phyloP scores from a whole-genome alignment of 768 basidiomycete species.

The Hypsizygus marmoreus region DNA sequence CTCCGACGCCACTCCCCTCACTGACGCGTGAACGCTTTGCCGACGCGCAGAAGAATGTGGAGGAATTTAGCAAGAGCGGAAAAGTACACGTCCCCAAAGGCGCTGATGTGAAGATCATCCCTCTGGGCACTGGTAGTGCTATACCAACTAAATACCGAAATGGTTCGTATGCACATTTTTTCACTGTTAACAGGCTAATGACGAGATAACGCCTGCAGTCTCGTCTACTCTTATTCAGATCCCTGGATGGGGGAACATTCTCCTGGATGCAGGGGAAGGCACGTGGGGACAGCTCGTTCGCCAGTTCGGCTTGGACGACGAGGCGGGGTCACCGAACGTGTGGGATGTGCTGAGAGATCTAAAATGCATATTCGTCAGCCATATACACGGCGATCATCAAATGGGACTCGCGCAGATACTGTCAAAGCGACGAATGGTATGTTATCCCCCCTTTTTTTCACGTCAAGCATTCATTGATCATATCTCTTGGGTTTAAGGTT shows the following conservation, averaged over 20 bases:
- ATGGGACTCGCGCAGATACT: constrained; percentile 78
- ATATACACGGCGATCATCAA: constrained; percentile 93
- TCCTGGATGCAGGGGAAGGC: constrained; percentile 93
- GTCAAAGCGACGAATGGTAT: constrained; percentile 66
- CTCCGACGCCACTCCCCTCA: constrained; percentile 31
- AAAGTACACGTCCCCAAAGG: constrained; percentile 39
- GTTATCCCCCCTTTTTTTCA: constrained; percentile 3
- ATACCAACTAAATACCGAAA: constrained; percentile 87
- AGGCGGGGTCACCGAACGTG: constrained; percentile 34
- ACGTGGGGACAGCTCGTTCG: constrained; percentile 88
- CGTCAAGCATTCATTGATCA: background rate
- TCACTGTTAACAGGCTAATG: background rate
- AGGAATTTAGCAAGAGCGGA: constrained; percentile 18
- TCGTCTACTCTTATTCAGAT: constrained; percentile 78
- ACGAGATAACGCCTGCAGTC: constrained; percentile 39
- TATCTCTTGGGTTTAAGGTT: constrained; percentile 46
- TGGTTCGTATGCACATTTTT: constrained; percentile 44
- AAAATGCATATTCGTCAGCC: constrained; percentile 83
- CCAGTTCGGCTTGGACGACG: constrained; percentile 60
- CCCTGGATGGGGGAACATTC: constrained; percentile 67
- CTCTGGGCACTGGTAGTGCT: constrained; percentile 89
- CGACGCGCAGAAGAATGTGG: constrained; percentile 36
- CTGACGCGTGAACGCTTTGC: constrained; percentile 40
- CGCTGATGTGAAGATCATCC: constrained; percentile 66
- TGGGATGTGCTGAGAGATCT: constrained; percentile 68